Evolutionary conservation across 106 monocot species (phyloP), one percentile per base, ranked within the genome.

Genomic region (Triglochin maritima): DNA sequence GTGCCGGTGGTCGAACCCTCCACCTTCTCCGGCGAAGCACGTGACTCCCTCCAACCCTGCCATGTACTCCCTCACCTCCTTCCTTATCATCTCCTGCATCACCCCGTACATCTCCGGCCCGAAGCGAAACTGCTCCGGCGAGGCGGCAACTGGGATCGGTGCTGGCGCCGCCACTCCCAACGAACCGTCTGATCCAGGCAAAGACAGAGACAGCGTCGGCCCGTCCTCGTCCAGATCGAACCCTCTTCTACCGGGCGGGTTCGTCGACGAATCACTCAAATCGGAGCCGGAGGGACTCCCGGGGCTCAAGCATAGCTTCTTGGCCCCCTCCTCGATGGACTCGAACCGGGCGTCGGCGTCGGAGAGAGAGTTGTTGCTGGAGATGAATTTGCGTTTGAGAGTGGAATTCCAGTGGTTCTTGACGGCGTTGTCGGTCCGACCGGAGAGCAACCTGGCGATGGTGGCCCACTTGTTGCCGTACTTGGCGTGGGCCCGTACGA

Each of bases 201-300:
- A 61, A 3, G 77, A 76, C 3, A 86, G 86, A 29, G 69, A 77
- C 29, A 82, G 82, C 57, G 66, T 61, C 5, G 82, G 86, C 63
- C 78, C 87, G 14, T 83, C 77, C 7, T 49, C 47, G 62, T 62
- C 29, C 29, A 29, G 29, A 29, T 29, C 6, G 46, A 29, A 0
- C 29, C 29, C 49, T 0, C 14, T 9, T 8, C 53, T 9, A 47
- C 60, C n/a, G 6, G 50, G 3, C 14, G 67, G 9, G 10, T 48
- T 54, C 29, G 50, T 66, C 46, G 71, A 66, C 11, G 78, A 71
- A n/a, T 78, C 72, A 29, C 71, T 72, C 0, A 67, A 14, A 44
- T 78, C 71, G 3, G 78, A 78, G 2, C 51, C 60, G 9, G 78
- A 78, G 10, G 69, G 69, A 51, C 78, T 78, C 5, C 71, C 54